Conservation (phyloP, 805 yeast species). For the Soucietia sequanensis region DNA sequence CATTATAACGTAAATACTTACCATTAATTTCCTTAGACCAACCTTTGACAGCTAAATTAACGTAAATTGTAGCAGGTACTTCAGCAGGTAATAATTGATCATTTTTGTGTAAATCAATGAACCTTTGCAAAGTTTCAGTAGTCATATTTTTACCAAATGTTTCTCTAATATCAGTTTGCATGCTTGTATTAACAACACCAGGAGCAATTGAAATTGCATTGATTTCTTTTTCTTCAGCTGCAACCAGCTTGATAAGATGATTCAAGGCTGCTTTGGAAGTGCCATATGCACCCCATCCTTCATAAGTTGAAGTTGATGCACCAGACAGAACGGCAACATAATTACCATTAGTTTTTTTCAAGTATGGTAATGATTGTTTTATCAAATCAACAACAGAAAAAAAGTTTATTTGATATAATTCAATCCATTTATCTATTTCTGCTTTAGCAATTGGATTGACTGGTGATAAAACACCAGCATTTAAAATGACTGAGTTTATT, state of each 20-base stretch:
- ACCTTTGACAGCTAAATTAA: conserved; percentile 62
- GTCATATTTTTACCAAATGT: conserved; percentile 61
- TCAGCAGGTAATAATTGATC: conserved; percentile 63
- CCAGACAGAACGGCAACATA: conserved; percentile 87
- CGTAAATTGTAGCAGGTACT: conserved; percentile 71
- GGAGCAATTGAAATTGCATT: conserved; percentile 78
- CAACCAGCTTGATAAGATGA: conserved; percentile 65
- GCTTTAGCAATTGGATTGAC: conserved; percentile 57
- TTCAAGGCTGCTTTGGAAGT: conserved; percentile 89
- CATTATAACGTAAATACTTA: conserved; percentile 61
- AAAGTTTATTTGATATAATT: conserved; percentile 70
- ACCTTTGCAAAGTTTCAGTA: conserved; percentile 54
- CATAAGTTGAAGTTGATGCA: conserved; percentile 61
- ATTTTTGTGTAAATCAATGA: conserved; percentile 58
- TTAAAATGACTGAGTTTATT: conserved; percentile 65
- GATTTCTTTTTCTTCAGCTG: conserved; percentile 63
- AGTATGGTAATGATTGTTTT: conserved; percentile 52
- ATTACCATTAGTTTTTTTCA: conserved; percentile 56
- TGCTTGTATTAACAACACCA: conserved; percentile 88
- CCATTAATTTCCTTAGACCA: conserved; percentile 63
- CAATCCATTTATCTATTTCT: conserved; percentile 56
- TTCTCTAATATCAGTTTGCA: conserved; percentile 82
- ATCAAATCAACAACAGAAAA: conserved; percentile 70
- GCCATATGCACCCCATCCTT: conserved; percentile 92
- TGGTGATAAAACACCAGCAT: conserved; percentile 84